Evolutionary conservation across 352 stramenopile genomes (phyloP).

Genomic region (Phytophthora kernoviae): DNA sequence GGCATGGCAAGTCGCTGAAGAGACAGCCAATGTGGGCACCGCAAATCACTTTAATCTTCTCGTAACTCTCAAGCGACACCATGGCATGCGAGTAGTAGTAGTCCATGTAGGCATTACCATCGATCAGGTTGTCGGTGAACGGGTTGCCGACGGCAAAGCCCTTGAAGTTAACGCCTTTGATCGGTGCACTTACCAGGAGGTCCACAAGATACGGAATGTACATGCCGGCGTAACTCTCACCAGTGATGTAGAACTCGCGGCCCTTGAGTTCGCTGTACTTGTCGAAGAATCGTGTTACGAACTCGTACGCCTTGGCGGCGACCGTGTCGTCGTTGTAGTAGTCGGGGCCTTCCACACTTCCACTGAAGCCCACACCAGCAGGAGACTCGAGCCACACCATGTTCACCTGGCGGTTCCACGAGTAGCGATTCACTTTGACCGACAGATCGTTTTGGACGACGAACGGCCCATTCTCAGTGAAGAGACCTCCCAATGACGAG

Average conservation of each 20-base stretch:
- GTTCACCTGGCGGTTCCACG: constrained; percentile 82
- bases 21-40: constrained; percentile 60
- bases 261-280: constrained; percentile 75
- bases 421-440: constrained; percentile 70
- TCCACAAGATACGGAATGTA: constrained; percentile 91
- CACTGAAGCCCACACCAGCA: constrained; percentile 75
- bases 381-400: constrained; percentile 82
- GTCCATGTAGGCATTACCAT: constrained; percentile 77
- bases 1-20: constrained; percentile 57
- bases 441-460: constrained; percentile 58
- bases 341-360: constrained; percentile 51
- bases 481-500: constrained; percentile 68
- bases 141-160: constrained; percentile 84
- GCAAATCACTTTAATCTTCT: constrained; percentile 61
- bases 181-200: constrained; percentile 66
- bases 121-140: constrained; percentile 64
- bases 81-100: constrained; percentile 90
- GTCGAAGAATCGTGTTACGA: constrained; percentile 68
- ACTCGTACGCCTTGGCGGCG: constrained; percentile 79
- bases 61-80: constrained; percentile 79
- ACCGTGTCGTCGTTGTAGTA: constrained; percentile 88
- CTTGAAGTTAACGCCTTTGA: constrained; percentile 69
- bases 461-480: constrained; percentile 80
- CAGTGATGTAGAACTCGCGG: constrained; percentile 84
- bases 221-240: constrained; percentile 87